Conservation (phyloP, 208 protist species). For the Trypanosomatidae sp. region DNA sequence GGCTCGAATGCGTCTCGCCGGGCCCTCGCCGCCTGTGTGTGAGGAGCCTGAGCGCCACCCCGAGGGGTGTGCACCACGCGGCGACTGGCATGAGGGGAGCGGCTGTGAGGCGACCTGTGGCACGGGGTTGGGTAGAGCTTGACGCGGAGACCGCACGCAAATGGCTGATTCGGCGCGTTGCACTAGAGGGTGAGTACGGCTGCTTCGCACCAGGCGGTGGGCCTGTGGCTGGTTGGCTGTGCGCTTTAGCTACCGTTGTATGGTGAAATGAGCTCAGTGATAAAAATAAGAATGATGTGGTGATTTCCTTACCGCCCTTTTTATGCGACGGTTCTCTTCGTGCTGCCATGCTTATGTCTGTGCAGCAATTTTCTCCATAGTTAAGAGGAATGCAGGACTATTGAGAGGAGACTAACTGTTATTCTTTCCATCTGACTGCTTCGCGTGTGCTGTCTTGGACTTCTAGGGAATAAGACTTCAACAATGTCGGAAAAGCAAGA, state of each 20-base stretch:
- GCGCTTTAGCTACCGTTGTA: neutral
- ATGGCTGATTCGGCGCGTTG: neutral
- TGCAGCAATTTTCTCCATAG: neutral
- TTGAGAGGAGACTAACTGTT: neutral
- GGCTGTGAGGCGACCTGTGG: neutral
- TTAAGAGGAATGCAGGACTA: neutral
- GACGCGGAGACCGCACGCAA: neutral
- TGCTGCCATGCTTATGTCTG: neutral
- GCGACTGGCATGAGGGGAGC: neutral
- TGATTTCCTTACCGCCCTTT: neutral
- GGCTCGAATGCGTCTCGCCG: neutral
- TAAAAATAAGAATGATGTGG: neutral
- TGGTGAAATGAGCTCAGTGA: neutral
- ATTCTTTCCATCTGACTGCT: conserved; percentile 19
- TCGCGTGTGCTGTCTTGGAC: neutral
- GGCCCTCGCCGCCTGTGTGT: neutral
- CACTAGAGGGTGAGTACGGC: neutral
- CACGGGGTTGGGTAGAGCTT: neutral
- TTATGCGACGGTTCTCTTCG: neutral
- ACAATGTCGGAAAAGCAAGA: conserved; percentile 53
- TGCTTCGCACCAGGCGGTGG: neutral
- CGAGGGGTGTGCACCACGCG: neutral
- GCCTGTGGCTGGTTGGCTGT: neutral
- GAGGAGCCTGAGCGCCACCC: neutral
- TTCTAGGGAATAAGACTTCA: neutral